Evolutionary conservation across 192 early-diverging fungal genomes (phyloP).

Genomic region (Chytriomyces sp.): DNA sequence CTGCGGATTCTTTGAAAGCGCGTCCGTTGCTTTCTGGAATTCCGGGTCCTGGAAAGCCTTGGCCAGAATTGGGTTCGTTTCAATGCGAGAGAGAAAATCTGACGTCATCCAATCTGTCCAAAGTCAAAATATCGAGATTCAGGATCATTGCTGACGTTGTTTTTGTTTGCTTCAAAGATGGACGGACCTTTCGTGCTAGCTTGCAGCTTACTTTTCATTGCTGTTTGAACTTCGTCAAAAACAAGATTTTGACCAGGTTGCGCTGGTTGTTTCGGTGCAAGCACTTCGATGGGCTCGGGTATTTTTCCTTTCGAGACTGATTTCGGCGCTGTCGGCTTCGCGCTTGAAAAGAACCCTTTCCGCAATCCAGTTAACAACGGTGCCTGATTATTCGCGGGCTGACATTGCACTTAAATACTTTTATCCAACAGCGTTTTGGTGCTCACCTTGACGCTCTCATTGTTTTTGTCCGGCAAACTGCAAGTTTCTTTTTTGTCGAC

Average conservation of each 20-base stretch:
- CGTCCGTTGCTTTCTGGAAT: constrained; percentile 41
- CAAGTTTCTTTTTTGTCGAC: not conserved
- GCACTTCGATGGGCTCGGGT: not conserved
- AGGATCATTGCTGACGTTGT: not conserved
- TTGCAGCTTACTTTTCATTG: constrained; percentile 42
- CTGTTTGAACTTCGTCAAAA: constrained; percentile 51
- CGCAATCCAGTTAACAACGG: constrained; percentile 15
- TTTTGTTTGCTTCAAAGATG: not conserved
- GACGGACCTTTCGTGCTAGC: constrained; percentile 34
- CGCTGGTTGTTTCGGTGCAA: constrained; percentile 9
- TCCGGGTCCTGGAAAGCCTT: constrained; percentile 45
- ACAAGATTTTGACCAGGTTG: not conserved
- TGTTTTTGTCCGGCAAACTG: not conserved
- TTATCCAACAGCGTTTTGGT: not conserved
- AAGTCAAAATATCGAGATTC: not conserved
- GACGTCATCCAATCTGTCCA: constrained; percentile 52
- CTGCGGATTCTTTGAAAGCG: constrained; percentile 43
- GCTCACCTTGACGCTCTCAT: not conserved
- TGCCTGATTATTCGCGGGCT: not conserved
- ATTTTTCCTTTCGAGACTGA: not conserved
- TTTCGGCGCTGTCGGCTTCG: not conserved
- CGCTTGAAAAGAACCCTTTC: constrained; percentile 35
- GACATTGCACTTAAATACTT: not conserved
- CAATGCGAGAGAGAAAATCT: constrained; percentile 43
- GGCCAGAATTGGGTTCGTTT: constrained; percentile 40